Percentiles rank a stretch among this genome's conserved stretches.
Conservation (phyloP, 306 rosid species). For the Psophocarpus tetragonolobus region DNA sequence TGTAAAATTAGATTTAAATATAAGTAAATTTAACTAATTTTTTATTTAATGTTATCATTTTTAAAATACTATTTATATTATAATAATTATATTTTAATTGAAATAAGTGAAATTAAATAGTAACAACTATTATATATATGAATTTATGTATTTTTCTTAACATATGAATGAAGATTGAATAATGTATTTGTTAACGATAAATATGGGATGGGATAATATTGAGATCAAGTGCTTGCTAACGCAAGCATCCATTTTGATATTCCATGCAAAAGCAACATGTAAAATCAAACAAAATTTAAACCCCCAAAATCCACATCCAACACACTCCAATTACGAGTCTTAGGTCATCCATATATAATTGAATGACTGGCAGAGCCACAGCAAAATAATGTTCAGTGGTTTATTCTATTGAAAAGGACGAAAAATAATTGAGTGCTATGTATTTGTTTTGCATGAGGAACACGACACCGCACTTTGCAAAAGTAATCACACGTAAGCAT, state of each 20-base stretch:
- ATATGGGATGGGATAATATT: not conserved
- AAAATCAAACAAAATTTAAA: conserved; percentile 12
- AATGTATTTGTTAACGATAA: no score
- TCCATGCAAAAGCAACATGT: conserved; percentile 37
- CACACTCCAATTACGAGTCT: not conserved
- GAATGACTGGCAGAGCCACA: conserved; percentile 28
- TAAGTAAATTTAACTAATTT: no score
- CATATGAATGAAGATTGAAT: no score
- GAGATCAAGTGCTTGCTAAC: conserved; percentile 42
- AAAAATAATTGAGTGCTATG: conserved; percentile 35
- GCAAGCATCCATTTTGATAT: conserved; percentile 51
- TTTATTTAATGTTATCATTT: no score
- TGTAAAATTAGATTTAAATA: no score
- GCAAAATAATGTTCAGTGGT: conserved; percentile 16
- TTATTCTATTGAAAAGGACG: conserved; percentile 36
- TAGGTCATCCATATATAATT: conserved; percentile 25
- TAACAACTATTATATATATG: no score
- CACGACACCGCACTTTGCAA: conserved; percentile 50
- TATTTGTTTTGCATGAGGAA: conserved; percentile 44
- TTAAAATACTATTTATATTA: no score
- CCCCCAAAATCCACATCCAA: not conserved
- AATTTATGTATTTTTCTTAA: no score
- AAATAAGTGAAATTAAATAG: no score
- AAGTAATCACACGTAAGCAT: conserved; percentile 31
- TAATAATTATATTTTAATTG: no score